Conservation (phyloP, 345 rosid species). For the Trapa incisa region DNA sequence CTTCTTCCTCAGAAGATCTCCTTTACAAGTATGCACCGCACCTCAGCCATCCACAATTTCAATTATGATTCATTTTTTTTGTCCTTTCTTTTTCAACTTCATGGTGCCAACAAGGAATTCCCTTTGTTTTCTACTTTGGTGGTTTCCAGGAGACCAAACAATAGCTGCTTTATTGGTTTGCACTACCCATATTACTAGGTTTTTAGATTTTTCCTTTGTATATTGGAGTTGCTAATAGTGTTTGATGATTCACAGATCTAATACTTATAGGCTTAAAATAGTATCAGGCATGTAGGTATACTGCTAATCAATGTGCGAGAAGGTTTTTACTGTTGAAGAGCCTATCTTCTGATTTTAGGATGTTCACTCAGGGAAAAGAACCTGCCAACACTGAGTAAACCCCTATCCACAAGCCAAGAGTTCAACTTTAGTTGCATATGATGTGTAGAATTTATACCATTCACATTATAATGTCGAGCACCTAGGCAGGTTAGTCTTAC, state of each 20-base stretch:
- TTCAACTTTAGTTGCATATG: neutral
- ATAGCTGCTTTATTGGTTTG: neutral
- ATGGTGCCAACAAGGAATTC: neutral
- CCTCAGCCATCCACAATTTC: constrained; percentile 2
- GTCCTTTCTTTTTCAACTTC: neutral
- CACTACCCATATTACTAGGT: neutral
- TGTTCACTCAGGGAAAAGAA: neutral
- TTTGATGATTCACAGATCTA: neutral
- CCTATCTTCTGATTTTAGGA: neutral
- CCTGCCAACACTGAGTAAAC: neutral
- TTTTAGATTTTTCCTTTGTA: neutral
- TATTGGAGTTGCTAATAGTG: neutral
- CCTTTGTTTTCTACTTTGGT: neutral
- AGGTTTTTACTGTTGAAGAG: neutral
- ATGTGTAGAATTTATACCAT: neutral
- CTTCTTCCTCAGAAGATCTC: constrained; percentile 32
- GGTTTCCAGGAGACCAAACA: neutral
- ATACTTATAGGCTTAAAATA: neutral
- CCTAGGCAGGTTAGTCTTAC: neutral
- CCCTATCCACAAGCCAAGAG: neutral
- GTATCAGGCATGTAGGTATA: neutral
- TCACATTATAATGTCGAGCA: neutral
- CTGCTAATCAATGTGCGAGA: neutral
- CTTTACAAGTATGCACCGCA: constrained; percentile 55
- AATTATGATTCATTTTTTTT: neutral